Conservation (phyloP, 2,329 filamentous ascomycete species). For the Ascochyta viciae-villosae region DNA sequence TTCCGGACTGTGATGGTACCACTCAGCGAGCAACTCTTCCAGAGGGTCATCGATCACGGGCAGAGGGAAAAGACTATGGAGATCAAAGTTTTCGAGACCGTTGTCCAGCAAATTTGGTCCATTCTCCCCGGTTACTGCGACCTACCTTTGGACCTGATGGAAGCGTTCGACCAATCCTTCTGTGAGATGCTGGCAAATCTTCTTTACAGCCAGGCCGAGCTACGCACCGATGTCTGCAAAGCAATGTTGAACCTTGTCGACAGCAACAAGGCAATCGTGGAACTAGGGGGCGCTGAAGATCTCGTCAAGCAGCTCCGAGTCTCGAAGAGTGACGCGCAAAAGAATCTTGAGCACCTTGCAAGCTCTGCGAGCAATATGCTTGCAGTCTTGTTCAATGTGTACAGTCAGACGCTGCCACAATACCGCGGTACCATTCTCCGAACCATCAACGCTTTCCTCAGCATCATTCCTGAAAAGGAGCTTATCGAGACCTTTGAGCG, state of each 20-base stretch:
- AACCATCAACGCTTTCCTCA: constrained; percentile 93
- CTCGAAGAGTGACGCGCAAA: constrained; percentile 74
- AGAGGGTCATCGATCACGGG: constrained; percentile 84
- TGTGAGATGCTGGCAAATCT: constrained; percentile 91
- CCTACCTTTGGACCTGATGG: constrained; percentile 74
- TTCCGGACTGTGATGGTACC: constrained; percentile 88
- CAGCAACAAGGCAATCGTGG: constrained; percentile 82
- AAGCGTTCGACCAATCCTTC: constrained; percentile 84
- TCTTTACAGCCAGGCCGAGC: constrained; percentile 87
- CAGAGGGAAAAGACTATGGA: constrained; percentile 89
- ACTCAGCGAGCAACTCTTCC: constrained; percentile 87
- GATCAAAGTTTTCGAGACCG: constrained; percentile 95
- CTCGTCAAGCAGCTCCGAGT: constrained; percentile 80
- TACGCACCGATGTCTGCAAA: constrained; percentile 86
- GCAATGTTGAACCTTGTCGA: constrained; percentile 87
- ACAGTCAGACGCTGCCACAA: constrained; percentile 93
- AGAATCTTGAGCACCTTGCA: constrained; percentile 83
- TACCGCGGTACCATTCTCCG: constrained; percentile 89
- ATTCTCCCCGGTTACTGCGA: constrained; percentile 94
- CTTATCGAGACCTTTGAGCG: constrained; percentile 87
- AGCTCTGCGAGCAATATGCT: constrained; percentile 85
- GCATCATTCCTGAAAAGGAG: constrained; percentile 80
- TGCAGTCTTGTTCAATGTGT: constrained; percentile 98
- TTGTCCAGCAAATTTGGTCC: constrained; percentile 95
- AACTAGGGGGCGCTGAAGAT: constrained; percentile 73